Evolutionary conservation across 805 yeast genomes (phyloP).

Genomic region (Geotrichum ghanense): DNA sequence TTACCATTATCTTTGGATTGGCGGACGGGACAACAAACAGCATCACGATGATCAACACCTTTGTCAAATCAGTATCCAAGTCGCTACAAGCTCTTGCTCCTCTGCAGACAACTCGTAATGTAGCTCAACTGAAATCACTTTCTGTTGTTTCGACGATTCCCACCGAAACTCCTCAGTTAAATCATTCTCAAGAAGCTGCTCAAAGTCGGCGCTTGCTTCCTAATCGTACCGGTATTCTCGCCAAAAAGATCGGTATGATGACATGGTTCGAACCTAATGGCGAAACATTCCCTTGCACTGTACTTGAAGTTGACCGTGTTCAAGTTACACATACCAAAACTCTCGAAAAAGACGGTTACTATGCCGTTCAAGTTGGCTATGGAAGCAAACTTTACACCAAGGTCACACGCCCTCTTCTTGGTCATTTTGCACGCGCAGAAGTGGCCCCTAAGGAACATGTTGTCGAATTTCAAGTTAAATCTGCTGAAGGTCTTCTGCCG

Average conservation of each 20-base stretch:
- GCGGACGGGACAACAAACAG: neutral
- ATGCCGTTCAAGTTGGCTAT: slow-evolving; percentile 79
- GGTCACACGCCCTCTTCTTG: slow-evolving; percentile 53
- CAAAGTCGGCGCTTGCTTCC: slow-evolving; percentile 64
- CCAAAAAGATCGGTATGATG: slow-evolving; percentile 83
- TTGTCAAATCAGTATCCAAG: slow-evolving; percentile 4
- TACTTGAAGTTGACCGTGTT: slow-evolving; percentile 74
- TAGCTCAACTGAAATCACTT: slow-evolving; percentile 25
- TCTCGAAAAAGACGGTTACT: slow-evolving; percentile 61
- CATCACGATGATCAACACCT: neutral
- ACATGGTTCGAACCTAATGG: slow-evolving; percentile 70
- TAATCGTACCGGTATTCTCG: slow-evolving; percentile 72
- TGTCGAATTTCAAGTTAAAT: slow-evolving; percentile 70
- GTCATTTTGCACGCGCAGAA: slow-evolving; percentile 65
- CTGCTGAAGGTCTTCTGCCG: slow-evolving; percentile 52
- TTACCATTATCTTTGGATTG: slow-evolving; percentile 3
- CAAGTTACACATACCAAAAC: slow-evolving; percentile 76
- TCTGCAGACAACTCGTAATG: slow-evolving; percentile 6
- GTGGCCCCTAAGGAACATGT: slow-evolving; percentile 74
- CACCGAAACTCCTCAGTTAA: slow-evolving; percentile 39
- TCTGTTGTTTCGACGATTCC: slow-evolving; percentile 19
- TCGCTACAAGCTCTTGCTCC: slow-evolving; percentile 4
- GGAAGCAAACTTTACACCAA: slow-evolving; percentile 57
- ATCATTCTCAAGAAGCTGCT: slow-evolving; percentile 58
- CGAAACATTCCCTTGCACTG: slow-evolving; percentile 67